Evolutionary conservation across 352 stramenopile genomes (phyloP), one percentile per base, ranked within the genome.

Genomic region (Pythium biforme): DNA sequence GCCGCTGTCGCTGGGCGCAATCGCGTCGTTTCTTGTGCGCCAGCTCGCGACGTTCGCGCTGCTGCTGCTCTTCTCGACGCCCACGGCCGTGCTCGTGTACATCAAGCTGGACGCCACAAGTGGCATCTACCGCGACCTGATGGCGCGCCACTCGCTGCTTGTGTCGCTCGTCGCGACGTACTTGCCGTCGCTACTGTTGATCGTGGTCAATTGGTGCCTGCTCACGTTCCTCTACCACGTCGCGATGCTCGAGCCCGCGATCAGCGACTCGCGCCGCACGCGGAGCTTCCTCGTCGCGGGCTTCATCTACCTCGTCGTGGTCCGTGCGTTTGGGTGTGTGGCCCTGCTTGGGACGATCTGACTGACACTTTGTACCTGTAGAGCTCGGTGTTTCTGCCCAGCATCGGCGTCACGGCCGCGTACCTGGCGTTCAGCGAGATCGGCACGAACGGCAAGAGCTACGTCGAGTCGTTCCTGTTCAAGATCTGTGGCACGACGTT

Each of bases 401-500:
- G 77, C 48, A 94, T 94, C 40, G 84, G 84, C 19, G 77, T 91
- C 33, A 91, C 84, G 7, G 84, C 81, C 17, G 77, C 83, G 23
- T 94, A 90, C 64, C 49, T 92, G n/a, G 84, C 84, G 25, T 72
- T 91, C 31, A 81, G 70, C n/a, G 68, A 71, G 26, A 72, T 91
- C 12, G 66, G 80, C 52, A 68, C 84, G 34, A 74, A 74, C 29
- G 77, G 75, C 23, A 75, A 70, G 26, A 76, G 69, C 50, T 94
- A 94, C 56, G 74, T 94, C 50, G 84, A 90, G 73, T 83, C 80
- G 25, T 93, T 93, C 56, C 67, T 93, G 39, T 90, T 86, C 72
- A 90, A 93, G 57, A 74, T 93, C 27, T 90, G 80, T 12, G 82
- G 84, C n/a, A 66, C 59, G 17, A 91, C 83, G 5, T 91, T 93